A percentile compares a stretch with the other conserved stretches of the same genome.
Evolutionary conservation across 225 moss, liverwort and hornwort genomes (phyloP).

Genomic region (Marchantia paleacea): DNA sequence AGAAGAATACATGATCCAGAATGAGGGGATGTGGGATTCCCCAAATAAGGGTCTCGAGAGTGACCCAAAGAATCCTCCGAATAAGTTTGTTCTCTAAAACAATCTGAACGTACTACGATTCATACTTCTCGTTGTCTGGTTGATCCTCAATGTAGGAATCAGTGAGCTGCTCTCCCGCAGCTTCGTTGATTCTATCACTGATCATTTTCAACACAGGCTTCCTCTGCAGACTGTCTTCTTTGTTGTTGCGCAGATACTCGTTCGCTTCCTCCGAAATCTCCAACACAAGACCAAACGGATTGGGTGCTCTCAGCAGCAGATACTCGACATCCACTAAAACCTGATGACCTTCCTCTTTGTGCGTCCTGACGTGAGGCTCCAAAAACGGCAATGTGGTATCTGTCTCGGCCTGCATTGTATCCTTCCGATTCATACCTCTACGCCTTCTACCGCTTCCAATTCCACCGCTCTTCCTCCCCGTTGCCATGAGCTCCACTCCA

Average conservation of each 20-base stretch:
- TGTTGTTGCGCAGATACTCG: conserved; percentile 74
- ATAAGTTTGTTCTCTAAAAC: background rate
- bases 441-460: conserved; percentile 44
- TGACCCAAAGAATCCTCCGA: background rate
- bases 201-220: conserved; percentile 89
- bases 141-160: conserved; percentile 66
- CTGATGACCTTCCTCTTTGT: conserved; percentile 59
- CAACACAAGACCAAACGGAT: conserved; percentile 81
- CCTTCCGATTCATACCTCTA: conserved; percentile 16
- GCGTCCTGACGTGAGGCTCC: conserved; percentile 48
- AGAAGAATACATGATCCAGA: background rate
- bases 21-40: background rate
- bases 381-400: conserved; percentile 50
- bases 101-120: background rate
- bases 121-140: conserved; percentile 29
- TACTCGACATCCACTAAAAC: conserved; percentile 64
- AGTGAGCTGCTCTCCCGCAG: conserved; percentile 55
- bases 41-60: background rate
- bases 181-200: conserved; percentile 83
- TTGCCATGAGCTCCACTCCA: conserved; percentile 16
- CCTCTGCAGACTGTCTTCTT: conserved; percentile 64
- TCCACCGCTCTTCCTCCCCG: conserved; percentile 17
- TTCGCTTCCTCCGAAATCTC: conserved; percentile 84
- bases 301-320: conserved; percentile 60
- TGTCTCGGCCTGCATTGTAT: background rate